These are phyloP conservation scores for Candida ovalis DNA, from an alignment of 805 yeast species.

Conservation along the genomic window DNA sequence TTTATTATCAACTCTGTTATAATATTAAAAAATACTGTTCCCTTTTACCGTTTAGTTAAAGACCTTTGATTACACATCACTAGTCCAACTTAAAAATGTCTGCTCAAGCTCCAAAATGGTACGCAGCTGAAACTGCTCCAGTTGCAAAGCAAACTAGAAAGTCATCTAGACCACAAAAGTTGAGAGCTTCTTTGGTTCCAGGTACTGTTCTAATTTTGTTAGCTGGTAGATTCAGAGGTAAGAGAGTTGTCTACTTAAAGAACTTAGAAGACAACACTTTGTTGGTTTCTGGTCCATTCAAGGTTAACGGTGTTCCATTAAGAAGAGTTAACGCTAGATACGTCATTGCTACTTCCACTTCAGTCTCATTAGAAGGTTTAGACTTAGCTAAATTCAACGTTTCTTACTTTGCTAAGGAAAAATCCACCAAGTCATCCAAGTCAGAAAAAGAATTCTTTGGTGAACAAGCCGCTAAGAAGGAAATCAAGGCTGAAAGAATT, in stretches of 20 bases:
- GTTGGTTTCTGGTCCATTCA: slow-evolving; percentile 98
- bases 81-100: slow-evolving; percentile 24
- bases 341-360: slow-evolving; percentile 98
- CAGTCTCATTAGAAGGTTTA: slow-evolving; percentile 71
- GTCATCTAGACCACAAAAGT: slow-evolving; percentile 87
- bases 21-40: not conserved
- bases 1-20: not conserved
- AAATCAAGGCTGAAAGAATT: slow-evolving; percentile 89
- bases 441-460: slow-evolving; percentile 92
- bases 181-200: slow-evolving; percentile 65
- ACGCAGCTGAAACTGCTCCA: slow-evolving; percentile 88
- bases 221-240: slow-evolving; percentile 99
- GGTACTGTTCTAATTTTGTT: slow-evolving; percentile 69
- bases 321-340: slow-evolving; percentile 99
- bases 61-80: slow-evolving; percentile 2
- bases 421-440: slow-evolving; percentile 74
- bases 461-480: slow-evolving; percentile 74
- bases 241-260: slow-evolving; percentile 98
- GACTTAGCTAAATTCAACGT: slow-evolving; percentile 89
- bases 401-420: slow-evolving; percentile 96
- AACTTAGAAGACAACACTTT: slow-evolving; percentile 96
- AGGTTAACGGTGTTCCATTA: slow-evolving; percentile 98
- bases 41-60: not conserved
- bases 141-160: slow-evolving; percentile 88
- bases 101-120: slow-evolving; percentile 78